Base-by-base conservation (phyloP, 192 early-diverging fungal species). In the Coemansia sp. region DNA sequence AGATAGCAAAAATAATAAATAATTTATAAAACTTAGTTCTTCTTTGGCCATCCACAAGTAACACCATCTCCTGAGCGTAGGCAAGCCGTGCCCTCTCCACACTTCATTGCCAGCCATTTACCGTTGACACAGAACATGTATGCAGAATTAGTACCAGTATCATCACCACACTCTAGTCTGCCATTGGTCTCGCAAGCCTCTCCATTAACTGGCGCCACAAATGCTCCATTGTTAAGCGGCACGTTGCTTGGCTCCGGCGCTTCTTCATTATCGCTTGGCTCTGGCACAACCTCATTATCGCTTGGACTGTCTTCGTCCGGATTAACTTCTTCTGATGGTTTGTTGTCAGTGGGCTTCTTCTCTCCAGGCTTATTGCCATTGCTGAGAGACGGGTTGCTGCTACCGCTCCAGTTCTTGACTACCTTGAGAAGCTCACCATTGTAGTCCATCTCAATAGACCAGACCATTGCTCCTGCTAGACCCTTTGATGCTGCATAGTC, bases 391-490 rank as follows among this genome's bases (percentile, higher is more conserved):
- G 32, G 19, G 56, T 6, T 42, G 20, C 24, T 31, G 8, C n/a
- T 19, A 31, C n/a, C n/a, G n/a, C 17, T 31, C 58, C 56, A 68
- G 9, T n/a, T 39, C 12, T 55, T 63, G 19, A 78, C 48, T 5
- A 61, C 58, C 12, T 76, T 53, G n/a, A 91, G 39, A 31, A 91
- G 65, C 65, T 90, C 90, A 58, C 74, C 76, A 29, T 87, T 87
- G 29, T 91, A 71, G 53, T 80, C 90, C 77, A 88, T 82, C 66
- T 87, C 78, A n/a, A 90, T 62, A 6, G 84, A 85, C 89, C 90
- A 92, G 19, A 90, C 63, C 89, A 92, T 90, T 31, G 84, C 65
- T 4, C 90, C 90, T 19, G 77, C 86, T 12, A 93, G 69, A 10
- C 82, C 82, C 48, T 87, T 76, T 11, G 74, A 69, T 17, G 66